Base-by-base conservation (phyloP, 192 early-diverging fungal species). In the Haplosporangium gracile region DNA sequence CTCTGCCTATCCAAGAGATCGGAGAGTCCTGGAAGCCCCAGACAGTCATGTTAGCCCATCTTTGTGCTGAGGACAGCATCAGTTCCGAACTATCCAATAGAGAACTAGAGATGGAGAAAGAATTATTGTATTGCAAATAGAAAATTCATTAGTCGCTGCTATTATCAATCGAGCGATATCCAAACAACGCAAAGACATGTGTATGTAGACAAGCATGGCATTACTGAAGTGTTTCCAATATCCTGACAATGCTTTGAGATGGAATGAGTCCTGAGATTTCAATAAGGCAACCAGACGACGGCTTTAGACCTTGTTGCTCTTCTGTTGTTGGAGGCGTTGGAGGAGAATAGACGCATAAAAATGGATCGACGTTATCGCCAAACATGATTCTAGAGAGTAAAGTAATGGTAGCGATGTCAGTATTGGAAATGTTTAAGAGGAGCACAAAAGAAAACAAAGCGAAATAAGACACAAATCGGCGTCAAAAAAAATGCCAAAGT, bases 1-100 rank as follows among this genome's bases (percentile, higher is more conserved):
- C 85, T 42, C 76, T 72, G 8, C 57, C 72, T 3, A 51, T 57
- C 88, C 88, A 90, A 36, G 90, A 90, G 11, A 90, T 85, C n/a
- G 88, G 88, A 8, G 90, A 81, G 76, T 90, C 90, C 79, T 88
- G 78, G 77, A 90, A 89, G 8, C 90, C 90, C 76, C 82, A 89
- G 4, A 88, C 81, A 36, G 77, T 90, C 36, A 90, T 57, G 29
- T 77, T 81, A 22, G 75, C 77, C 90, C 88, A 90, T n/a, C 38
- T 29, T 9, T 77, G 65, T 24, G 40, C 10, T 1, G 22, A n/a
- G n/a, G 40, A 9, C 2, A 10, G 20, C 0, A 15, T 47, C 13
- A 40, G 4, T 16, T 51, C 18, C 0, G 57, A 60, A 4, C 68
- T 63, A 34, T 77, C 43, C 45, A 87, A 43, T 4, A 78, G 68